Evolutionary conservation across 2,329 filamentous ascomycete species (phyloP).

Genomic region (Nemania abortiva): DNA sequence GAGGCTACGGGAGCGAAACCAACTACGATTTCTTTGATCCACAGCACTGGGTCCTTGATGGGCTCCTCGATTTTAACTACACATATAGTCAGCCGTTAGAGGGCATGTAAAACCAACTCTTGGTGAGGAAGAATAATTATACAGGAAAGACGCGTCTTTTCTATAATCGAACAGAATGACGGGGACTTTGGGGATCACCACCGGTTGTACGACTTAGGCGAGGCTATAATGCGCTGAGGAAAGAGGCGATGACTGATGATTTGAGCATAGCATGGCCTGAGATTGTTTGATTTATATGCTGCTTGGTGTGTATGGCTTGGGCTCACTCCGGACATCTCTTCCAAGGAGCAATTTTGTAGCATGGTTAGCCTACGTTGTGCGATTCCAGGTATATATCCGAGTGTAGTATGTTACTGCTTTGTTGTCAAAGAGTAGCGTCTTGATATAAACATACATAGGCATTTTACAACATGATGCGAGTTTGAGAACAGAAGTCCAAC

Average conservation of each 20-base stretch:
- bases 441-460: slow-evolving; percentile 28
- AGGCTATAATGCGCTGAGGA: slow-evolving; percentile 38
- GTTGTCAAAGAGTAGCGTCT: slow-evolving; percentile 14
- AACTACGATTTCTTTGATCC: slow-evolving; percentile 93
- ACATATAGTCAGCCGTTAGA: slow-evolving; percentile 67
- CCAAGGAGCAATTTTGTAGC: slow-evolving; percentile 10
- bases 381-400: slow-evolving; percentile 31
- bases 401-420: slow-evolving; percentile 31
- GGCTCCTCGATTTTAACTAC: slow-evolving; percentile 83
- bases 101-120: slow-evolving; percentile 56
- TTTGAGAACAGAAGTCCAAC: background rate
- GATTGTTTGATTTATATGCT: slow-evolving; percentile 43
- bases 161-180: slow-evolving; percentile 14
- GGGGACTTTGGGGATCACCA: slow-evolving; percentile 25
- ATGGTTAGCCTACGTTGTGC: slow-evolving; percentile 30
- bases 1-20: slow-evolving; percentile 69
- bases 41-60: slow-evolving; percentile 93
- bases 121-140: slow-evolving; percentile 4
- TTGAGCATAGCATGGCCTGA: slow-evolving; percentile 37
- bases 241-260: slow-evolving; percentile 37
- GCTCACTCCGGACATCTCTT: slow-evolving; percentile 14
- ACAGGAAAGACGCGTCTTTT: slow-evolving; percentile 8
- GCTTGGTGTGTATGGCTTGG: slow-evolving; percentile 33
- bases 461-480: slow-evolving; percentile 25
- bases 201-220: slow-evolving; percentile 32